Evolutionary conservation across 2,329 filamentous ascomycete species (phyloP).

Genomic region (Botrytis galanthina): DNA sequence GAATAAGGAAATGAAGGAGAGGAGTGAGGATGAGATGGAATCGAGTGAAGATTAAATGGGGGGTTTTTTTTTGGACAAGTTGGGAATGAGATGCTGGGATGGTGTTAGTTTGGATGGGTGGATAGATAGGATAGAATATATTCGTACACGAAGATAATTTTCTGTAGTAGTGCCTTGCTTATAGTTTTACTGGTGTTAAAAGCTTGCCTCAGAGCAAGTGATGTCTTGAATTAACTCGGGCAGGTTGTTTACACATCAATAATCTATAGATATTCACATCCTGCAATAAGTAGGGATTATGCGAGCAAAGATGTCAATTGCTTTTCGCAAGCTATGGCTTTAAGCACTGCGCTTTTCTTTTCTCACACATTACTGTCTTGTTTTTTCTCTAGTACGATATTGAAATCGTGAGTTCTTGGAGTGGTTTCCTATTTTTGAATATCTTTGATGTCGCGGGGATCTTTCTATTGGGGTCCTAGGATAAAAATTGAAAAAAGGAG

Average conservation of each 20-base stretch:
- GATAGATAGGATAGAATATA: neutral
- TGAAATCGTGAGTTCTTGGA: no score
- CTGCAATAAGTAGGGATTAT: neutral
- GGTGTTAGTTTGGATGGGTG: no score
- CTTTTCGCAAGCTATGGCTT: accelerated
- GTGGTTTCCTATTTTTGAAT: no score
- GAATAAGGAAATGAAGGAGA: constrained; percentile 36
- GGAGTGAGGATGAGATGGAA: constrained; percentile 33
- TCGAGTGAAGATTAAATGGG: constrained; percentile 6
- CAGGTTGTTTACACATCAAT: no score
- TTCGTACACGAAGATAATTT: neutral
- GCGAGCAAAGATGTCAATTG: neutral
- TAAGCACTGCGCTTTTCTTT: neutral
- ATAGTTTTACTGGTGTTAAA: neutral
- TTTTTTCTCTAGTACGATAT: no score
- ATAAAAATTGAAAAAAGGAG: no score
- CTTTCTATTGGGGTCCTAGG: no score
- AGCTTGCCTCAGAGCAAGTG: neutral
- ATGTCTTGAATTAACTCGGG: no score
- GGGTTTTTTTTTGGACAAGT: no score
- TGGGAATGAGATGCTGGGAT: neutral
- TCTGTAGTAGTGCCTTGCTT: neutral
- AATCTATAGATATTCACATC: no score
- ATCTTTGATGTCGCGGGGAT: no score
- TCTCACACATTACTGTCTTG: neutral